A percentile compares a stretch with the other conserved stretches of the same genome.
Conservation (phyloP, 805 yeast genomes). For the Yarrowia sp. region DNA sequence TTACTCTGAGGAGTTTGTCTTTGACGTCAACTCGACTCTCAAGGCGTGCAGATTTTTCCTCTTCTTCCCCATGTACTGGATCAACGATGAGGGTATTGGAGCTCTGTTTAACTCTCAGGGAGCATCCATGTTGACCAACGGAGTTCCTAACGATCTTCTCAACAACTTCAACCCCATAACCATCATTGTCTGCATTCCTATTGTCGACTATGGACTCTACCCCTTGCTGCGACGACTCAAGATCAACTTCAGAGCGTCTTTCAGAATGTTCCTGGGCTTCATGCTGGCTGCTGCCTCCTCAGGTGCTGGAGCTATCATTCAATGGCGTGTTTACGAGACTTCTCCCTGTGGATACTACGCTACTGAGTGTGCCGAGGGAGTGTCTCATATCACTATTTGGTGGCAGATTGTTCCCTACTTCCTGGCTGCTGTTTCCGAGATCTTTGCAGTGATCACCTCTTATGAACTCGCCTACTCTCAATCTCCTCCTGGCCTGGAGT, state of each 20-base stretch:
- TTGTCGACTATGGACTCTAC: constrained; percentile 57
- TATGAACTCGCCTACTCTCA: constrained; percentile 63
- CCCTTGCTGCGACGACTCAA: constrained; percentile 56
- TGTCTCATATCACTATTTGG: constrained; percentile 52
- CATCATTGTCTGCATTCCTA: constrained; percentile 61
- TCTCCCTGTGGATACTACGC: constrained; percentile 58
- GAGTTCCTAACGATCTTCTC: constrained; percentile 64
- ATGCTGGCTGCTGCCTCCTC: constrained; percentile 57
- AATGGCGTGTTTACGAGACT: constrained; percentile 56
- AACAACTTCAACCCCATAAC: constrained; percentile 62
- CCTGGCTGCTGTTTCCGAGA: constrained; percentile 60
- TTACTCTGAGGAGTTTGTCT: constrained; percentile 59
- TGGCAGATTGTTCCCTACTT: constrained; percentile 50
- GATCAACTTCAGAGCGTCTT: constrained; percentile 56
- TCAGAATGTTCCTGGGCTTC: constrained; percentile 59
- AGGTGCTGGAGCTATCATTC: constrained; percentile 59
- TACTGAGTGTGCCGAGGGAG: constrained; percentile 41
- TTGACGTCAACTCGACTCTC: constrained; percentile 66
- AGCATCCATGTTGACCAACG: constrained; percentile 59
- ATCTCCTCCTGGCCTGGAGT: constrained; percentile 59
- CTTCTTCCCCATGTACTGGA: constrained; percentile 66
- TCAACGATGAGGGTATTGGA: constrained; percentile 31
- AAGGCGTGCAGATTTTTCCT: constrained; percentile 67
- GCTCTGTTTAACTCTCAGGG: constrained; percentile 60
- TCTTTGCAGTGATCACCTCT: constrained; percentile 60